Evolutionary conservation across 2,329 filamentous ascomycete genomes (phyloP), one percentile per base, ranked within the genome.

Genomic region (Penicillium brevicompactum): DNA sequence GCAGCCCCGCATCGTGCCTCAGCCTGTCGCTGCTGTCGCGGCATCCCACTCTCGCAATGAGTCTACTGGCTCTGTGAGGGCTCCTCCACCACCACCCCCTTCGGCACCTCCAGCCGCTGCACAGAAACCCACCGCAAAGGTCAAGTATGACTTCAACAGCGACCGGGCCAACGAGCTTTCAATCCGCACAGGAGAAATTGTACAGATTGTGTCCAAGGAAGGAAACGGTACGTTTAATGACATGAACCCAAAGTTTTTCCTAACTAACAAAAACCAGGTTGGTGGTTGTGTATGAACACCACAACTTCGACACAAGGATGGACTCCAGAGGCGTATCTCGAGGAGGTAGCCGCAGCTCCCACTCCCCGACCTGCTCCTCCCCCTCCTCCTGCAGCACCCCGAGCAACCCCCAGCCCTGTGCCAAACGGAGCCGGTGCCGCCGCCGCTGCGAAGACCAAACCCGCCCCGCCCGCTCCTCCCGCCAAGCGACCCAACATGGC

Each of bases 131-230:
- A 91, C 87, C 64, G 95, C 90, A 67, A 94, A 92, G 78, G 94
- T 92, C 4, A 75, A 97, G 45, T 99, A 97, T 73, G 92, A 97
- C 67, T 99, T 97, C 72, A 83, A 81, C 51, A 92, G 92, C 14
- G 88, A 93, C 64, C 90, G 84, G 60, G 85, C 88, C 55, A 96
- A 95, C 63, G 92, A 97, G 75, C 81, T 99, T 49, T 87, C 89
- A 14, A 84, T 99, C 60, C 83, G 74, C 55, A 87, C 89, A 47
- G 92, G 89, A 48, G 90, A 97, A 60, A 75, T 96, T 46, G 84
- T 99, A 50, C 86, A 95, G 72, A 87, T 99, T 69, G 84, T 95
- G n/a, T 89, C 94, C 69, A 97, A 97, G 76, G 93, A 97, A 76
- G 87, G 84, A 73, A 97, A 97, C 71, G 94, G 93, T 96, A 84